A percentile compares a stretch with the other conserved stretches of the same genome.
Evolutionary conservation across 768 basidiomycete genomes (phyloP).

Genomic region (Cyathus striatus): DNA sequence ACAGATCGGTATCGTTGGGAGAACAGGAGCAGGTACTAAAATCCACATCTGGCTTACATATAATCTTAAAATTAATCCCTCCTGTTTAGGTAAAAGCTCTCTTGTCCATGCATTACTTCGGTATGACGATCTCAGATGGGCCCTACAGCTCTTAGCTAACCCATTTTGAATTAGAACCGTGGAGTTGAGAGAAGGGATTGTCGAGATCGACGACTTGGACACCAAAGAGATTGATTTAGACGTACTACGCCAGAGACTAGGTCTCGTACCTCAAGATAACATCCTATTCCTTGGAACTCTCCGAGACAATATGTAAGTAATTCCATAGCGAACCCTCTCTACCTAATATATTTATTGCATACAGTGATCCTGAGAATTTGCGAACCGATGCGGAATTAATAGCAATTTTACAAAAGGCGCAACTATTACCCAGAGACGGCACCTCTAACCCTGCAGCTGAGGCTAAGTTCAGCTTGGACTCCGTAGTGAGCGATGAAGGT

Average conservation of each 20-base stretch:
- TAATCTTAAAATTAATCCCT: not conserved
- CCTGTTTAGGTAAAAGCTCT: slow-evolving; percentile 41
- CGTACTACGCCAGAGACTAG: slow-evolving; percentile 44
- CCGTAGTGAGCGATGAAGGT: slow-evolving; percentile 61
- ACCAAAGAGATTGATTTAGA: slow-evolving; percentile 51
- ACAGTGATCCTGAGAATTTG: slow-evolving; percentile 47
- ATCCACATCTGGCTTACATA: not conserved
- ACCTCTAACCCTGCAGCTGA: slow-evolving; percentile 38
- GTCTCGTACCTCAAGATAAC: slow-evolving; percentile 66
- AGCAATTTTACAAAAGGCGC: slow-evolving; percentile 55
- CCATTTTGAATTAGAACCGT: slow-evolving; percentile 31
- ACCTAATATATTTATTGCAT: not conserved
- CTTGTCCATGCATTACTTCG: slow-evolving; percentile 53
- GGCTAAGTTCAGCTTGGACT: slow-evolving; percentile 64
- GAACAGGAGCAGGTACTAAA: slow-evolving; percentile 19
- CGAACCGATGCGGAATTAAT: slow-evolving; percentile 60
- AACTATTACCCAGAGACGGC: slow-evolving; percentile 51
- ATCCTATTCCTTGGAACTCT: slow-evolving; percentile 50
- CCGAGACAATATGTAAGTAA: slow-evolving; percentile 36
- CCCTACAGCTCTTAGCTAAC: too few species aligned
- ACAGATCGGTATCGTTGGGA: slow-evolving; percentile 10
- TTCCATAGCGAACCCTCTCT: slow-evolving; percentile 9
- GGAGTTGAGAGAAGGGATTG: slow-evolving; percentile 50
- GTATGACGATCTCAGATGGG: slow-evolving; percentile 24
- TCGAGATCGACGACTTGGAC: slow-evolving; percentile 54